These are phyloP conservation scores for Mucuna pruriens DNA, from an alignment of 306 rosid genomes.

Conservation along the genomic window DNA sequence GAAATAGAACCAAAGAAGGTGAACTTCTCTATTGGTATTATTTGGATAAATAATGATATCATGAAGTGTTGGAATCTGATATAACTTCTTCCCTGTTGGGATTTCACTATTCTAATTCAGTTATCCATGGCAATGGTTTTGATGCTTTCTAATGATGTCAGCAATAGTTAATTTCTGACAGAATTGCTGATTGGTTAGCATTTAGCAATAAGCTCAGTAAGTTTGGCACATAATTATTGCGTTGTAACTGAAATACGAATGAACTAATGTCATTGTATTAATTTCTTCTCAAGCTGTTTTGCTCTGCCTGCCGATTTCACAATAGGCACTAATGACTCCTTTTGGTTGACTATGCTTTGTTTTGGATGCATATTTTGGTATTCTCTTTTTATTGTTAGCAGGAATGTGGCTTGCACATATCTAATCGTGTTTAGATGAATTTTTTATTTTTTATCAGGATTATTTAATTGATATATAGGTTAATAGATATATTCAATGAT, in stretches of 20 bases:
- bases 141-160: conserved; percentile 32
- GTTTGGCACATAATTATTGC: conserved; percentile 34
- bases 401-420: not conserved
- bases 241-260: conserved; percentile 37
- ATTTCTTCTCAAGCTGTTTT: not conserved
- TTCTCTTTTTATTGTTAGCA: not conserved
- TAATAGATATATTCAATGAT: not conserved
- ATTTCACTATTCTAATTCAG: conserved; percentile 31
- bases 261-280: conserved; percentile 26
- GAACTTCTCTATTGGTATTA: conserved; percentile 38
- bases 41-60: conserved; percentile 39
- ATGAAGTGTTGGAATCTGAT: conserved; percentile 32
- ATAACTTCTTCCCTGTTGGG: conserved; percentile 31
- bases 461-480: not conserved
- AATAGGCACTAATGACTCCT: conserved; percentile 3
- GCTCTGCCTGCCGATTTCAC: conserved; percentile 24
- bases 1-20: conserved; percentile 39
- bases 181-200: conserved; percentile 38
- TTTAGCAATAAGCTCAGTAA: conserved; percentile 44
- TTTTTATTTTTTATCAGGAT: not conserved
- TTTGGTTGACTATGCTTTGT: conserved; percentile 24
- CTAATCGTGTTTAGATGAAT: not conserved
- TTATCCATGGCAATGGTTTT: conserved; percentile 34
- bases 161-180: conserved; percentile 3
- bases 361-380: conserved; percentile 14